Evolutionary conservation across 805 yeast species (phyloP).

Genomic region (Monosporozyma servazzii): DNA sequence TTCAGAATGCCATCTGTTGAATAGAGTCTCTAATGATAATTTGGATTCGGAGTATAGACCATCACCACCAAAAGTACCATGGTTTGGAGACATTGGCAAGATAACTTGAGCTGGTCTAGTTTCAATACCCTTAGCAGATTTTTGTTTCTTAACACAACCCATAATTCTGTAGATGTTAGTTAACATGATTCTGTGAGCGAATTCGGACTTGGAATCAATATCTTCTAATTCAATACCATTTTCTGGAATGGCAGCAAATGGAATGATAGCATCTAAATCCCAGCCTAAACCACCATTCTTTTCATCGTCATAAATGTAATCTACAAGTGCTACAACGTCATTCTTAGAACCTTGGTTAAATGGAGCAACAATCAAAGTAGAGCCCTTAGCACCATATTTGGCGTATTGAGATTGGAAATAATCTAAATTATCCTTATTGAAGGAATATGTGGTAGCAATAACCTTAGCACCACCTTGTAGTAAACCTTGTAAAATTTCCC

Average conservation of each 20-base stretch:
- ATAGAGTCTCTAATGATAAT: constrained; percentile 86
- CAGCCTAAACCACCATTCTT: constrained; percentile 91
- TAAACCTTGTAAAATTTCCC: constrained; percentile 89
- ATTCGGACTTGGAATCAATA: constrained; percentile 90
- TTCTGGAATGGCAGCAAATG: constrained; percentile 99
- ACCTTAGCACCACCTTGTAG: constrained; percentile 97
- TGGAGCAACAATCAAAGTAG: constrained; percentile 91
- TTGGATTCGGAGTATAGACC: constrained; percentile 98
- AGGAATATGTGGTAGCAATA: constrained; percentile 91
- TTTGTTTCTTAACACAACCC: constrained; percentile 82
- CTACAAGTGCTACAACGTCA: constrained; percentile 79
- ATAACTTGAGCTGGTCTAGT: constrained; percentile 98
- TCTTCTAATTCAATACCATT: constrained; percentile 91
- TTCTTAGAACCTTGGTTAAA: constrained; percentile 96
- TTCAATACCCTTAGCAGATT: constrained; percentile 63
- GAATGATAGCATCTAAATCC: constrained; percentile 94
- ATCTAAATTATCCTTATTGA: constrained; percentile 88
- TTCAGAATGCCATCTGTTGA: constrained; percentile 98
- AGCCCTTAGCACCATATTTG: constrained; percentile 85
- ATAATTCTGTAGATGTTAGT: constrained; percentile 87
- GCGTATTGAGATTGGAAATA: constrained; percentile 91
- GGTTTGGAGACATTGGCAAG: constrained; percentile 96
- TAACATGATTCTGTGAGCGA: constrained; percentile 97
- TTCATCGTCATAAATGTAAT: constrained; percentile 74
- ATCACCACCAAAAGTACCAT: constrained; percentile 97